Percentiles rank a stretch among this genome's conserved stretches.
Conservation (phyloP, 768 basidiomycete species). For the Lentinula boryana region DNA sequence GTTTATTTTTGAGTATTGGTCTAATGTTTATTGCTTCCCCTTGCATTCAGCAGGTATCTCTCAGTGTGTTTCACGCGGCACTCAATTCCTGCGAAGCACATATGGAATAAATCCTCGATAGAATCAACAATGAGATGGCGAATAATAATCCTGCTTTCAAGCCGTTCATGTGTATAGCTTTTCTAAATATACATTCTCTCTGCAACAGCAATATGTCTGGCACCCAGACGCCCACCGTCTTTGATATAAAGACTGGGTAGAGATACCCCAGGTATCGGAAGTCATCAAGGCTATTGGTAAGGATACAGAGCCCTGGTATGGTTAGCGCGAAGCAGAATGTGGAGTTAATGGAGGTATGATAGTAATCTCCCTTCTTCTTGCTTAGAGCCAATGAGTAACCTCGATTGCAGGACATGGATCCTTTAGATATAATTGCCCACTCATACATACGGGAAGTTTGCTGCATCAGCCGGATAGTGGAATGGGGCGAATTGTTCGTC, state of each 20-base stretch:
- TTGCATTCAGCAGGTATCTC: constrained; percentile 23
- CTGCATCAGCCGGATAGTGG: constrained; percentile 79
- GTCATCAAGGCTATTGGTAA: constrained; percentile 83
- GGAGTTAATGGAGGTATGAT: constrained; percentile 82
- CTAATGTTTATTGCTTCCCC: too few relatives aligned
- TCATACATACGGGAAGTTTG: constrained; percentile 80
- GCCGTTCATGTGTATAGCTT: too few relatives aligned
- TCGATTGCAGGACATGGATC: constrained; percentile 60
- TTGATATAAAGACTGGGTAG: constrained; percentile 74
- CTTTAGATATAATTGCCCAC: constrained; percentile 74
- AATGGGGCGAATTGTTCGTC: constrained; percentile 87
- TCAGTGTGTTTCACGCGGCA: constrained; percentile 84
- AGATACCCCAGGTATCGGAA: constrained; percentile 82
- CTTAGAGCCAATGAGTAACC: not conserved
- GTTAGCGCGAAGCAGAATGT: constrained; percentile 83
- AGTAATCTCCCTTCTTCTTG: constrained; percentile 32
- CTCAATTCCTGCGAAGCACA: constrained; percentile 91
- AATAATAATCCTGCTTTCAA: constrained; percentile 72
- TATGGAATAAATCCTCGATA: constrained; percentile 79
- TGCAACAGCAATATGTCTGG: too few relatives aligned
- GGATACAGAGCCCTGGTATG: constrained; percentile 83
- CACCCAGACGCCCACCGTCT: constrained; percentile 72
- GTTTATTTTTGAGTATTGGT: too few relatives aligned
- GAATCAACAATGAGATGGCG: constrained; percentile 83
- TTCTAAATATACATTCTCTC: too few relatives aligned